Evolutionary conservation across 2,329 filamentous ascomycete species (phyloP).

Genomic region (Fusarium nelsonii): DNA sequence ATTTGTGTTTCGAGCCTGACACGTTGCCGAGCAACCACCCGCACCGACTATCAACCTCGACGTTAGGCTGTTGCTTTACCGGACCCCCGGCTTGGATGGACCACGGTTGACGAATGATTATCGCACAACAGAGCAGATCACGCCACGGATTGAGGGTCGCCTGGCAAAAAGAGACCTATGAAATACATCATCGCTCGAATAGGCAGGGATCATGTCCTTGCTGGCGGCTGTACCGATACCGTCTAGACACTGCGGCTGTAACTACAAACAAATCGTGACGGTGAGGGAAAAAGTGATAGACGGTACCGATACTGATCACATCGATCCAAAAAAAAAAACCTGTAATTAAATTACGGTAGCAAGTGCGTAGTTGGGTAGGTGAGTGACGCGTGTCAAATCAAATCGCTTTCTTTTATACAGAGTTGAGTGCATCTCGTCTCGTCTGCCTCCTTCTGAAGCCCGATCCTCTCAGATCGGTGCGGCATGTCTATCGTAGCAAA

Average conservation of each 20-base stretch:
- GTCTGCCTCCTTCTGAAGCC: conserved; percentile 28
- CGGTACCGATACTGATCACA: conserved; percentile 9
- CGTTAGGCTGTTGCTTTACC: conserved; percentile 25
- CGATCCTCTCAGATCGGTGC: conserved; percentile 33
- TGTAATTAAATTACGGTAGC: not conserved
- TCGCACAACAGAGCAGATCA: conserved; percentile 45
- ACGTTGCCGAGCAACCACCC: conserved; percentile 46
- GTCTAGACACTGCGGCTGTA: conserved; percentile 16
- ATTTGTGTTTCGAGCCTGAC: conserved; percentile 45
- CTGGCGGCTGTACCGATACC: conserved; percentile 28
- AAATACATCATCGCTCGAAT: conserved; percentile 38
- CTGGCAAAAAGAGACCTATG: conserved; percentile 32
- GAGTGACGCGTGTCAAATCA: conserved; percentile 43
- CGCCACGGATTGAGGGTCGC: conserved; percentile 41
- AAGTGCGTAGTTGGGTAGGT: not conserved
- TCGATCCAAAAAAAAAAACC: not conserved
- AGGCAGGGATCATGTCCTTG: conserved; percentile 37
- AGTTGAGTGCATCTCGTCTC: conserved; percentile 46
- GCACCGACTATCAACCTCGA: conserved; percentile 31
- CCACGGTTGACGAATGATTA: conserved; percentile 39
- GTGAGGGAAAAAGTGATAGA: conserved; percentile 10
- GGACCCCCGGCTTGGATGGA: conserved; percentile 24
- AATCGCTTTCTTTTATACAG: conserved; percentile 50
- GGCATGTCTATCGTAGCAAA: conserved; percentile 44
- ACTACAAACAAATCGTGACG: conserved; percentile 22